Base-by-base conservation (phyloP, 192 early-diverging fungal species). In the Backusella circina region DNA sequence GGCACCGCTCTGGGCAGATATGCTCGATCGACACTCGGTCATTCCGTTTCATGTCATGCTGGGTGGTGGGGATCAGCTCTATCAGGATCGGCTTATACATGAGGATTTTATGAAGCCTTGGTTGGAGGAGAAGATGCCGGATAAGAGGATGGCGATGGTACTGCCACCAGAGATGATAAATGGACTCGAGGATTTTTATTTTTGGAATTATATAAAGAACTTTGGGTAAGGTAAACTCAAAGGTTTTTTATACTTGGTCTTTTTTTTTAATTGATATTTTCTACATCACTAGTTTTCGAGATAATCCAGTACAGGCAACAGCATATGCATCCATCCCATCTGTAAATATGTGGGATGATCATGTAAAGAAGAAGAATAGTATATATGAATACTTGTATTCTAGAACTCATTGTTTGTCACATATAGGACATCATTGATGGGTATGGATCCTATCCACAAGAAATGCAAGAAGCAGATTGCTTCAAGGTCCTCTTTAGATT, bases 311-410 rank as follows among this genome's bases (percentile, higher is more conserved):
- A 12, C 51, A 71, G 30, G 75, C 75, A 4, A 15, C 9, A 7
- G 75, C 75, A 3, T 77, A 41, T 65, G 85, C 93, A 9, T 81
- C 86, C 1, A 86, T 94, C 10, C 93, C 93, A 39, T 90, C 92
- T 28, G 84, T 89, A 33, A 90, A 90, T 70, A 90, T 89, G 64
- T 86, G 91, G 85, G 93, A 95, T 78, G 94, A 95, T 81, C 94
- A 95, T 77, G 92, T 72, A 72, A 50, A 30, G 30, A 36, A 30
- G 30, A 36, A n/a, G 0, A 4, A 57, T 23, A 35, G 1, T 4
- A 1, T 36, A 18, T 36, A 18, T 38, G 2, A 15, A 35, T 31
- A 31, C 35, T 21, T 36, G 3, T 36, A 35, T 18, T 8, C 33
- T 35, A 57, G 13, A 6, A 21, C 1, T 72, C 32, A 28, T 28